Percentiles rank a stretch among this genome's conserved stretches.
These are phyloP conservation scores for Xanthoconium purpureum DNA, from an alignment of 768 basidiomycete genomes.

Conservation along the genomic window DNA sequence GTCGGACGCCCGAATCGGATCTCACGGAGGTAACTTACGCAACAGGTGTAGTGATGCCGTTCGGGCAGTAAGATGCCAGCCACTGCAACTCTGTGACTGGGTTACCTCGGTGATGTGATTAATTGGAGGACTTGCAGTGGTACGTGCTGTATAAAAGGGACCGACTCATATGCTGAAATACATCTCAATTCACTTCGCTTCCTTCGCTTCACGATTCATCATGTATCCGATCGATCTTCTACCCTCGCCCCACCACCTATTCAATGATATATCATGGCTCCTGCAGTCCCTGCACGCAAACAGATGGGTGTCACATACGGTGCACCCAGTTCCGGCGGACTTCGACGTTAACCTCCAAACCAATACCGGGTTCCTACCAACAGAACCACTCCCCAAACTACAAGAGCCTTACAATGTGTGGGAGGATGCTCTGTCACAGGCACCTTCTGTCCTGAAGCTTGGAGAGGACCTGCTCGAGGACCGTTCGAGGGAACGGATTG, in stretches of 20 bases:
- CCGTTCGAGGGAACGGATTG: conserved; percentile 44
- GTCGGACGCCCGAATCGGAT: conserved; percentile 19
- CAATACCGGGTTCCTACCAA: conserved; percentile 83
- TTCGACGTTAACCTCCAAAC: conserved; percentile 48
- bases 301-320: conserved; percentile 28
- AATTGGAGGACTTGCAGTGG: conserved; percentile 29
- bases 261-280: conserved; percentile 45
- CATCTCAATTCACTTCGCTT: conserved; percentile 5
- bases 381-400: conserved; percentile 56
- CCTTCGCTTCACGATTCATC: conserved; percentile 6
- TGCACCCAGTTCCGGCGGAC: conserved; percentile 39
- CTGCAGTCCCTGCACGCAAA: conserved; percentile 43
- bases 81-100: conserved; percentile 33
- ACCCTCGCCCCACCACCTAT: conserved; percentile 51
- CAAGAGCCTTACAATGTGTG: conserved; percentile 55
- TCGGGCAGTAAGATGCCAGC: conserved; percentile 26
- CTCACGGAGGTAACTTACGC: conserved; percentile 19
- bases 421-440: conserved; percentile 64
- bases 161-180: not conserved
- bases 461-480: conserved; percentile 54
- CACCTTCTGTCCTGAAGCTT: conserved; percentile 50
- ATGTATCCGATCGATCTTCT: conserved; percentile 40
- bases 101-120: conserved; percentile 33
- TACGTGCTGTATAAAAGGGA: conserved; percentile 32
- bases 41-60: conserved; percentile 30